Conservation (phyloP, 768 basidiomycete species). For the Suillus luteus region DNA sequence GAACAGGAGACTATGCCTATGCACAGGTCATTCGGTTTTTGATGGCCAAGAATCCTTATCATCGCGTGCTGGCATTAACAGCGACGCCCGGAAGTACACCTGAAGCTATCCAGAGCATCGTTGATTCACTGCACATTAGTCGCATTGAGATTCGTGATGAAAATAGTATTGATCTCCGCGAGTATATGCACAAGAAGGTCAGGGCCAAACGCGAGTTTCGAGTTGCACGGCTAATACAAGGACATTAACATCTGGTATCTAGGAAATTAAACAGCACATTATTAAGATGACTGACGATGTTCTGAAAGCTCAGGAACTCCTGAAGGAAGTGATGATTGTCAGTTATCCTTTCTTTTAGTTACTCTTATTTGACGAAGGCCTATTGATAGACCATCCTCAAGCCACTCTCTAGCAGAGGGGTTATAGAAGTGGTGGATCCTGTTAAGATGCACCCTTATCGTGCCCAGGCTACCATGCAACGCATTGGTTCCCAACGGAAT, state of each 20-base stretch:
- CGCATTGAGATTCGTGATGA: slow-evolving; percentile 95
- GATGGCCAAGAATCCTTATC: slow-evolving; percentile 93
- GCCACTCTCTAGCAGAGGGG: slow-evolving; percentile 35
- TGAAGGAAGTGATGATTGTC: slow-evolving; percentile 77
- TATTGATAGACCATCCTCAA: slow-evolving; percentile 36
- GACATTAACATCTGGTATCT: slow-evolving; percentile 2
- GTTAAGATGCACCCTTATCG: slow-evolving; percentile 66
- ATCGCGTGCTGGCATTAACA: slow-evolving; percentile 89
- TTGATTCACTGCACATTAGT: slow-evolving; percentile 94
- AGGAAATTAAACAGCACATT: slow-evolving; percentile 79
- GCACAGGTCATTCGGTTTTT: slow-evolving; percentile 84
- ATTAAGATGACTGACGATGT: slow-evolving; percentile 75
- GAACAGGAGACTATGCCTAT: slow-evolving; percentile 92
- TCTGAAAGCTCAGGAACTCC: slow-evolving; percentile 60
- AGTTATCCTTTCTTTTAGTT: slow-evolving; percentile 23
- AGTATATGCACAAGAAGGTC: slow-evolving; percentile 89
- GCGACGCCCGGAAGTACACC: slow-evolving; percentile 90
- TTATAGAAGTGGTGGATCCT: slow-evolving; percentile 59
- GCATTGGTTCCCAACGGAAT: slow-evolving; percentile 39
- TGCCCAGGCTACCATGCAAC: slow-evolving; percentile 45
- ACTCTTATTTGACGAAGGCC: slow-evolving; percentile 9
- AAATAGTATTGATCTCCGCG: slow-evolving; percentile 80
- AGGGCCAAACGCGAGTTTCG: slow-evolving; percentile 16
- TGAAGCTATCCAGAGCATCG: slow-evolving; percentile 84
- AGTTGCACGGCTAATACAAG: background rate